Base-by-base conservation (phyloP, 192 early-diverging fungal species). In the Kappamyces sp. region DNA sequence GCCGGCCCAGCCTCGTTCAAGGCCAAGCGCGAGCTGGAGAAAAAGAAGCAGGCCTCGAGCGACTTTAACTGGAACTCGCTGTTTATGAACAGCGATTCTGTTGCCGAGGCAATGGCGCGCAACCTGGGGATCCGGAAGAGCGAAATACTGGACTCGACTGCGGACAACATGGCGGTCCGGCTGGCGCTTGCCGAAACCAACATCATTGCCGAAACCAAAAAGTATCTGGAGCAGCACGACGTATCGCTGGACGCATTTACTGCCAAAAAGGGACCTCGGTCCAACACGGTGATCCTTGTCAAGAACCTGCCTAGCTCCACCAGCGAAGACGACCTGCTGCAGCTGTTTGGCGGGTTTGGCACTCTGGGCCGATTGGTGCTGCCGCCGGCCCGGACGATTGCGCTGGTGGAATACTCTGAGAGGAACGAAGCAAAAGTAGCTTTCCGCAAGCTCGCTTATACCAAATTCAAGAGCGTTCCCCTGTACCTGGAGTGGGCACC, bases 181-280 rank as follows among this genome's bases (percentile, higher is more conserved):
- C 75, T 99, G 54, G 94, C 96, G 1, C 77, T 99, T 37, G 96
- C 96, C n/a, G 96, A 99, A 75, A 96, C 96, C 0, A 88, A 96
- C 61, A 85, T 99, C 49, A 83, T 96, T 60, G 81, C 80, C 62
- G 94, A 99, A 63, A 96, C 96, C 11, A 99, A 99, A 66, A 68
- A 83, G 47, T 96, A 84, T 61, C 81, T 99, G 51, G 86, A 89
- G 64, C 45, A 75, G 55, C 84, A 93, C 45, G 93, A 91, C 7
- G 87, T 98, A 37, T 67, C 73, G 14, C 71, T 99, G 22, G 81
- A 87, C 47, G 72, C 85, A 0, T 96, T 99, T 74, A 80, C 69
- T 34, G 34, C 39, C 11, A 51, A 58, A 29, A 63, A 67, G 48
- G 73, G 78, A 54, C 82, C 86, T 41, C 85, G 91, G 45, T 89